Conservation (phyloP, 345 rosid species). For the Melaleuca alternifolia region DNA sequence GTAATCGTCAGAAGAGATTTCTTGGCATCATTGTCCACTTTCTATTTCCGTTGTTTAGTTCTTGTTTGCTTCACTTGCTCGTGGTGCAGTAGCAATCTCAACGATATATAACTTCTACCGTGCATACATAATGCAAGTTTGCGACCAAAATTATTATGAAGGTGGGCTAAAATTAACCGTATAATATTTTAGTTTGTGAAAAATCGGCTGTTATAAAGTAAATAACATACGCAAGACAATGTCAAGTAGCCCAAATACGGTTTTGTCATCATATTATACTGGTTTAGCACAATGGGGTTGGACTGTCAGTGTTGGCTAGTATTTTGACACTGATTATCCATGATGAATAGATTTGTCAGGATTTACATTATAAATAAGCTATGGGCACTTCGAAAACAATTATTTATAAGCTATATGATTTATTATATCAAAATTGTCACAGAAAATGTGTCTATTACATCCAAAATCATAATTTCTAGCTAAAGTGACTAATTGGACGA, state of each 20-base stretch:
- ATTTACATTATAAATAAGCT: not conserved
- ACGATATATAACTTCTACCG: not conserved
- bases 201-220: not conserved
- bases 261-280: not conserved
- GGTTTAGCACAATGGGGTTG: not conserved
- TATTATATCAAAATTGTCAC: not conserved
- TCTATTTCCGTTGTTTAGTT: not conserved
- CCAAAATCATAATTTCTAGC: not conserved
- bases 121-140: not conserved
- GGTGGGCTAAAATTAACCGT: not conserved
- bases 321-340: not conserved
- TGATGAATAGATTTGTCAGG: not conserved
- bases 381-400: not conserved
- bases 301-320: not conserved
- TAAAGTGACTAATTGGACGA: not conserved
- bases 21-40: not conserved
- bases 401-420: not conserved
- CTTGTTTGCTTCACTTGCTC: not conserved
- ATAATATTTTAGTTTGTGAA: not conserved
- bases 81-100: not conserved
- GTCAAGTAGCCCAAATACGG: not conserved
- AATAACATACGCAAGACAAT: not conserved
- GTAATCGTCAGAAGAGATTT: not conserved
- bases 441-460: not conserved
- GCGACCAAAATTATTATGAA: not conserved